phyloP scores from a whole-genome alignment of 176 grass and related monocot genomes.

The Zea luxurians region DNA sequence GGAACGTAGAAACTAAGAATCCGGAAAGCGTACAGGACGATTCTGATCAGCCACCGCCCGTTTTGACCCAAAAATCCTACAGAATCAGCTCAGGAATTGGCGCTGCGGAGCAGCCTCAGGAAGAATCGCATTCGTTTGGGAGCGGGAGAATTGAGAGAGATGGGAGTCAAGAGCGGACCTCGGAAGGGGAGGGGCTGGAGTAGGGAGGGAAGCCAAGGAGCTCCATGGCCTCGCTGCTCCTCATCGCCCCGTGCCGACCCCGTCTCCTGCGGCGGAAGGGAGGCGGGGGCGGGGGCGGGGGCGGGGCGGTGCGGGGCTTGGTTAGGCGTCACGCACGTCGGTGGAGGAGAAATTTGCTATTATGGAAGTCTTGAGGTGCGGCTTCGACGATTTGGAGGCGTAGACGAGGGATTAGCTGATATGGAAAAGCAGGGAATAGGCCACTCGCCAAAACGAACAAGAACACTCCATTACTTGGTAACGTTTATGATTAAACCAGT shows the following conservation, averaged over 20 bases:
- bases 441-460: no score
- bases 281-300: not conserved
- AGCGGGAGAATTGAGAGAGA: not conserved
- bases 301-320: not conserved
- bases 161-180: conserved; percentile 36
- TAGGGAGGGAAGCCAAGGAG: conserved; percentile 63
- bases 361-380: no score
- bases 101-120: not conserved
- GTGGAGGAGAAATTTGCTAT: no score
- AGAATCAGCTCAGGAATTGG: not conserved
- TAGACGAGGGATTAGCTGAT: no score
- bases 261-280: not conserved
- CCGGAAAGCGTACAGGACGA: not conserved
- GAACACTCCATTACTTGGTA: no score
- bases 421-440: no score
- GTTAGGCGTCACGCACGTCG: conserved; percentile 13
- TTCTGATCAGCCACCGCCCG: not conserved
- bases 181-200: conserved; percentile 52
- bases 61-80: not conserved
- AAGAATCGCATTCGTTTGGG: conserved; percentile 17
- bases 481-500: no score
- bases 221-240: conserved; percentile 64
- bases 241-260: conserved; percentile 42
- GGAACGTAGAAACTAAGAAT: not conserved
- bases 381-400: no score